These are phyloP conservation scores for Stephanodiscus triporus DNA, from an alignment of 108 stramenopile genomes.

Conservation along the genomic window DNA sequence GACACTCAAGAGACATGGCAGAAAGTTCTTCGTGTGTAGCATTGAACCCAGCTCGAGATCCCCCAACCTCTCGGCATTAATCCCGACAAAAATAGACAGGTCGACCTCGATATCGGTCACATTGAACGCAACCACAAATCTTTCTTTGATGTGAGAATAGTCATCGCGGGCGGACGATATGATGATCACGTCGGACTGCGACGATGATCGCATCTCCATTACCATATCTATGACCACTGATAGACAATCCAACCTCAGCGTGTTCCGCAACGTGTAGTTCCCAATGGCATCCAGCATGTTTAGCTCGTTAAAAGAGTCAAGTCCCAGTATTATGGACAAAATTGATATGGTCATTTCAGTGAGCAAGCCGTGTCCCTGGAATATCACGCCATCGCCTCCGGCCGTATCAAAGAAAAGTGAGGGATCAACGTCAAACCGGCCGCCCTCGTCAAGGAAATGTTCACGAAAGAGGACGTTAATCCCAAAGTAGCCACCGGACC, in stretches of 20 bases:
- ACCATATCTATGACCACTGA: conserved; percentile 51
- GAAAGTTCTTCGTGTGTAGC: conserved; percentile 52
- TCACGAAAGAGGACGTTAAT: conserved; percentile 59
- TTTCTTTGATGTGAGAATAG: conserved; percentile 45
- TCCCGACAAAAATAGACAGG: conserved; percentile 50
- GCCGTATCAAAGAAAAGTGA: conserved; percentile 23
- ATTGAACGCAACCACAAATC: conserved; percentile 49
- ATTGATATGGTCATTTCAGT: conserved; percentile 66
- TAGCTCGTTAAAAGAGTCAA: conserved; percentile 65
- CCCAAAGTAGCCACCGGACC: conserved; percentile 25
- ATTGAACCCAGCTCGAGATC: conserved; percentile 60
- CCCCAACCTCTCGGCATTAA: conserved; percentile 54
- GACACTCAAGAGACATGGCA: conserved; percentile 55
- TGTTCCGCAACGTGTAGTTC: conserved; percentile 66
- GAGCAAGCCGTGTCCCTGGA: conserved; percentile 60
- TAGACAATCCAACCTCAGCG: conserved; percentile 57
- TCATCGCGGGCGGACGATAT: conserved; percentile 25
- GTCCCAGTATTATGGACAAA: conserved; percentile 52
- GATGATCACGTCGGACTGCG: conserved; percentile 28
- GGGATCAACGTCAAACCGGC: conserved; percentile 43
- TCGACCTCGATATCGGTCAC: conserved; percentile 45
- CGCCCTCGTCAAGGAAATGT: conserved; percentile 49
- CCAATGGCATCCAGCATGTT: conserved; percentile 61
- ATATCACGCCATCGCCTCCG: conserved; percentile 38
- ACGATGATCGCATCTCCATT: conserved; percentile 39